phyloP scores from a whole-genome alignment of 768 basidiomycete species.

The Boletus sp. region DNA sequence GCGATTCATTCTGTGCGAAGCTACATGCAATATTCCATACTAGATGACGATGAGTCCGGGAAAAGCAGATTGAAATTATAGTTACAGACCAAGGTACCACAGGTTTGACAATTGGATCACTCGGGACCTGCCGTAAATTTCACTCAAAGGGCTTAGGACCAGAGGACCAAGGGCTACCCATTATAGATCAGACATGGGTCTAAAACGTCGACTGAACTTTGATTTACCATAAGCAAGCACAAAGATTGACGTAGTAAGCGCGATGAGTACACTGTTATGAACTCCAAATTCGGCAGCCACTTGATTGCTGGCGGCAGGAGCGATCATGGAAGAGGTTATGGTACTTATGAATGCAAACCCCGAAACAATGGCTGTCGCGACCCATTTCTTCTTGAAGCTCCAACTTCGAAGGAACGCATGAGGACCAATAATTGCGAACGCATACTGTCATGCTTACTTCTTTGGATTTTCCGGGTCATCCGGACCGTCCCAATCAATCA shows the following conservation, averaged over 20 bases:
- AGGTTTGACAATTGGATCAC: slow-evolving; percentile 65
- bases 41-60: slow-evolving; percentile 15
- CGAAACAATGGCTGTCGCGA: slow-evolving; percentile 60
- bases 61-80: not conserved
- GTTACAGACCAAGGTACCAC: slow-evolving; percentile 55
- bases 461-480: slow-evolving; percentile 58
- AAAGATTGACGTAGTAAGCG: slow-evolving; percentile 61
- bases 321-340: slow-evolving; percentile 71
- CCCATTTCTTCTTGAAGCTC: slow-evolving; percentile 60
- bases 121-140: slow-evolving; percentile 65
- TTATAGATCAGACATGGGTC: not conserved
- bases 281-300: slow-evolving; percentile 56
- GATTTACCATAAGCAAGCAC: slow-evolving; percentile 57
- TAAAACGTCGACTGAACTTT: not conserved
- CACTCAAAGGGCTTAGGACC: slow-evolving; percentile 60
- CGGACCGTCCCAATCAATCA: slow-evolving; percentile 66
- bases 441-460: slow-evolving; percentile 39
- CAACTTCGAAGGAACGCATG: slow-evolving; percentile 41
- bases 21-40: slow-evolving; percentile 66
- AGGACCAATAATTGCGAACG: not conserved
- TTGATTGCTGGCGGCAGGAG: slow-evolving; percentile 60
- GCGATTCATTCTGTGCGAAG: slow-evolving; percentile 55
- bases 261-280: slow-evolving; percentile 45
- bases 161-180: slow-evolving; percentile 18
- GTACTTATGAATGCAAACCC: slow-evolving; percentile 68